Percentiles rank a stretch among this genome's conserved stretches.
Conservation (phyloP, 2,329 filamentous ascomycete genomes). For the Emmonsiellopsis sp. region DNA sequence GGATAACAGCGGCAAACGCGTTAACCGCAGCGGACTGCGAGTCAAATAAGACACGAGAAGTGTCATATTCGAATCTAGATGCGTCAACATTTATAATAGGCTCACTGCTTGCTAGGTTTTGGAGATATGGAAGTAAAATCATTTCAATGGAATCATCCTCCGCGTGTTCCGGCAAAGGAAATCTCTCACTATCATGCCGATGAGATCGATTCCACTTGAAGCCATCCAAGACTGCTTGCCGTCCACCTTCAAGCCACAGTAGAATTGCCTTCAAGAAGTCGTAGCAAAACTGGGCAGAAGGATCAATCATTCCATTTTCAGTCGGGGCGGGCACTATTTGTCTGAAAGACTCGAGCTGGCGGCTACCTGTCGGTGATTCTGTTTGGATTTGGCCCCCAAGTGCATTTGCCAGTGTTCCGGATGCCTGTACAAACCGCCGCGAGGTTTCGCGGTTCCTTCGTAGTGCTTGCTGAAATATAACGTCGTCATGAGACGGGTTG, state of each 20-base stretch:
- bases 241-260: slow-evolving; percentile 53
- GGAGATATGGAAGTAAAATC: slow-evolving; percentile 50
- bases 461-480: slow-evolving; percentile 47
- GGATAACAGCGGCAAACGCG: slow-evolving; percentile 47
- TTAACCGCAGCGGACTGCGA: slow-evolving; percentile 48
- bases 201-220: slow-evolving; percentile 42
- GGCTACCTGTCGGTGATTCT: slow-evolving; percentile 27
- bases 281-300: slow-evolving; percentile 49
- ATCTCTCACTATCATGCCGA: slow-evolving; percentile 35
- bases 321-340: slow-evolving; percentile 39
- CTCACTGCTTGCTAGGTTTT: slow-evolving; percentile 41
- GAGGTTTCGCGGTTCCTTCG: slow-evolving; percentile 47
- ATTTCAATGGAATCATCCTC: slow-evolving; percentile 47
- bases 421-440: slow-evolving; percentile 54
- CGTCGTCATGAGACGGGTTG: slow-evolving; percentile 44
- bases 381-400: slow-evolving; percentile 47
- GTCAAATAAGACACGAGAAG: slow-evolving; percentile 42
- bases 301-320: slow-evolving; percentile 31
- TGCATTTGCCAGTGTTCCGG: slow-evolving; percentile 48
- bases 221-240: slow-evolving; percentile 45
- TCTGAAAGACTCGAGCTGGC: slow-evolving; percentile 38
- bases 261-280: slow-evolving; percentile 57
- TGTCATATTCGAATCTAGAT: slow-evolving; percentile 50
- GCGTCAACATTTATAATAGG: slow-evolving; percentile 49
- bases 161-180: slow-evolving; percentile 44